Percentiles rank a stretch among this genome's conserved stretches.
Conservation (phyloP, 805 yeast species). For the Vanderwaltozyma verrucispora region DNA sequence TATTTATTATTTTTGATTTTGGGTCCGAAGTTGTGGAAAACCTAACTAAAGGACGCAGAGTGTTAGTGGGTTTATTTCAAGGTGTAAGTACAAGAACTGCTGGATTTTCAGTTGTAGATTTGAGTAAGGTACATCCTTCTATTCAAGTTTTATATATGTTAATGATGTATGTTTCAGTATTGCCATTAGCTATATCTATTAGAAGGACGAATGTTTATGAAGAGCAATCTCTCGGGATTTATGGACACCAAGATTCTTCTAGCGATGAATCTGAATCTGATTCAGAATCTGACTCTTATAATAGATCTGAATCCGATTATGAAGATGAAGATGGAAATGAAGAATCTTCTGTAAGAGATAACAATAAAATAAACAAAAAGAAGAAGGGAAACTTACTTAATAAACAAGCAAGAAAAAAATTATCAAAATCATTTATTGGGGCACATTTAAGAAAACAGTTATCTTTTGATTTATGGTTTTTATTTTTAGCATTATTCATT, state of each 20-base stretch:
- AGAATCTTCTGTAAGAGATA: slow-evolving; percentile 4
- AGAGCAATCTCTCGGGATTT: slow-evolving; percentile 94
- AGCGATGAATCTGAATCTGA: slow-evolving; percentile 20
- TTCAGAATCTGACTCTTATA: slow-evolving; percentile 6
- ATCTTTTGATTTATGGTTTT: slow-evolving; percentile 91
- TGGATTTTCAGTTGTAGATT: slow-evolving; percentile 68
- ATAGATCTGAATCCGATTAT: slow-evolving; percentile 12
- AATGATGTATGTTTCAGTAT: slow-evolving; percentile 97
- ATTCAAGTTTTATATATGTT: slow-evolving; percentile 88
- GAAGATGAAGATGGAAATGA: slow-evolving; percentile 10
- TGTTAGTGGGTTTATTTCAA: slow-evolving; percentile 79
- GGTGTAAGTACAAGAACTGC: slow-evolving; percentile 92
- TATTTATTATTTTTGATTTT: slow-evolving; percentile 72
- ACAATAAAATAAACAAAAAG: slow-evolving; percentile 11
- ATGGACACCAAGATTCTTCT: slow-evolving; percentile 32
- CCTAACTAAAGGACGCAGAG: slow-evolving; percentile 55
- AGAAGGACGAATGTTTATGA: slow-evolving; percentile 97
- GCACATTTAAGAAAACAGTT: slow-evolving; percentile 85
- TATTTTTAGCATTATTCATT: slow-evolving; percentile 74
- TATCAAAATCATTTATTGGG: slow-evolving; percentile 52
- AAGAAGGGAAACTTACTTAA: slow-evolving; percentile 25
- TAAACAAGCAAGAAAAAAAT: slow-evolving; percentile 12
- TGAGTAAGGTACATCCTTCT: slow-evolving; percentile 71
- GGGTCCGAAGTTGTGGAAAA: slow-evolving; percentile 40
- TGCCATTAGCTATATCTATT: slow-evolving; percentile 92